phyloP scores from a whole-genome alignment of 495 filamentous ascomycete genomes.

The Cryomyces antarcticus region DNA sequence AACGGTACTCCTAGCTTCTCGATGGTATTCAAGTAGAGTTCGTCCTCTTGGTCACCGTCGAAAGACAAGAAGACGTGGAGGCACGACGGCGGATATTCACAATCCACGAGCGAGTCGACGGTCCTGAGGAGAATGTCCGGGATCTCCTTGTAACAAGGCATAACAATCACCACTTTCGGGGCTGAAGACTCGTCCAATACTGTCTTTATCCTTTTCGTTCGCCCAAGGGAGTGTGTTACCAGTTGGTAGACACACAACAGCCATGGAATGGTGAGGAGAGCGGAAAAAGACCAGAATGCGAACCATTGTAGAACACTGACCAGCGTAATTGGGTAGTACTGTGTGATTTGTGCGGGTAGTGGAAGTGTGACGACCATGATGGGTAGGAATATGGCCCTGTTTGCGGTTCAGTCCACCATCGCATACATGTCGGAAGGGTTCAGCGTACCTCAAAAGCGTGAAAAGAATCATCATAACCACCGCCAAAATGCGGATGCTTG shows the following conservation, averaged over 20 bases:
- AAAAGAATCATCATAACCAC: constrained; percentile 58
- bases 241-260: constrained; percentile 81
- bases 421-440: not conserved
- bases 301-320: constrained; percentile 75
- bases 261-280: constrained; percentile 72
- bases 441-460: constrained; percentile 45
- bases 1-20: constrained; percentile 72
- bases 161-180: constrained; percentile 89
- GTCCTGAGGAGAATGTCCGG: constrained; percentile 73
- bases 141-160: constrained; percentile 93
- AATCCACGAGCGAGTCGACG: constrained; percentile 79
- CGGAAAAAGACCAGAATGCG: constrained; percentile 86
- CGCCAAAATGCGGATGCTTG: constrained; percentile 58
- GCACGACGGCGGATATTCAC: constrained; percentile 84
- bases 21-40: constrained; percentile 75
- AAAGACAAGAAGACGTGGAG: constrained; percentile 95
- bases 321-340: constrained; percentile 46
- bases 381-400: constrained; percentile 68
- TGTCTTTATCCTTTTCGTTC: constrained; percentile 61
- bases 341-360: constrained; percentile 47
- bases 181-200: constrained; percentile 68
- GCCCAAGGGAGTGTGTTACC: constrained; percentile 66
- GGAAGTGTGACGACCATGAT: constrained; percentile 92
- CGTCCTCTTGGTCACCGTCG: constrained; percentile 74
- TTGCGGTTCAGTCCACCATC: not conserved